Percentiles rank a stretch among this genome's conserved stretches.
Evolutionary conservation across 257 asterid species (phyloP).

Genomic region (Nicotiana tomentosiformis): DNA sequence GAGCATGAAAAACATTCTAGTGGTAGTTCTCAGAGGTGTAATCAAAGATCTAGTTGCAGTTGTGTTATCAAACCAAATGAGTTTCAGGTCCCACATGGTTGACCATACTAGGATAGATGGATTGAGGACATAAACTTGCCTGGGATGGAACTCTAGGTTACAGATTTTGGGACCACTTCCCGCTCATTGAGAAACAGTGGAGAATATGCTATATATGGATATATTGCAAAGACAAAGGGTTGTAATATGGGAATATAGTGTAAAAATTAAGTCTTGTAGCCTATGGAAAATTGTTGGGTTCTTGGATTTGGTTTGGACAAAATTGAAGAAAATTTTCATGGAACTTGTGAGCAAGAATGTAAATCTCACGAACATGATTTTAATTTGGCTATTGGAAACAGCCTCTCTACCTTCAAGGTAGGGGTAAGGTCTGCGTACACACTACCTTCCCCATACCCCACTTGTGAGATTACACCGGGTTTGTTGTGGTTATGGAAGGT

Average conservation of each 20-base stretch:
- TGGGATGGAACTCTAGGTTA: neutral
- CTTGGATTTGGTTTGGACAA: neutral
- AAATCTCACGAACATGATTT: neutral
- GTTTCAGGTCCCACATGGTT: neutral
- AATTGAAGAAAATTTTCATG: neutral
- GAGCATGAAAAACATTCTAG: neutral
- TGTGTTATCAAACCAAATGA: neutral
- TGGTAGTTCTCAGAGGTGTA: neutral
- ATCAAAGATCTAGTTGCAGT: neutral
- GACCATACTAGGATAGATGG: neutral
- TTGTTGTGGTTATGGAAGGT: neutral
- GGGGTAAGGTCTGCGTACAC: too few relatives aligned
- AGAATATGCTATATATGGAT: neutral
- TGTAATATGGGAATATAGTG: neutral
- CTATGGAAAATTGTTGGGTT: neutral
- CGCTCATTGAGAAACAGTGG: neutral
- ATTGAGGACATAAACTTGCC: neutral
- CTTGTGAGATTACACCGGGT: too few relatives aligned
- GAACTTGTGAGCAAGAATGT: neutral
- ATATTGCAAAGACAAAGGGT: neutral
- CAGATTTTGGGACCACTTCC: neutral
- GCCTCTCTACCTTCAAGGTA: too few relatives aligned
- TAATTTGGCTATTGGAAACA: neutral
- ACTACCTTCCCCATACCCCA: too few relatives aligned
- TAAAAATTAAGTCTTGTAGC: neutral